Evolutionary conservation across 192 early-diverging fungal genomes (phyloP), one percentile per base, ranked within the genome.

Genomic region (Entomortierella beljakovae): DNA sequence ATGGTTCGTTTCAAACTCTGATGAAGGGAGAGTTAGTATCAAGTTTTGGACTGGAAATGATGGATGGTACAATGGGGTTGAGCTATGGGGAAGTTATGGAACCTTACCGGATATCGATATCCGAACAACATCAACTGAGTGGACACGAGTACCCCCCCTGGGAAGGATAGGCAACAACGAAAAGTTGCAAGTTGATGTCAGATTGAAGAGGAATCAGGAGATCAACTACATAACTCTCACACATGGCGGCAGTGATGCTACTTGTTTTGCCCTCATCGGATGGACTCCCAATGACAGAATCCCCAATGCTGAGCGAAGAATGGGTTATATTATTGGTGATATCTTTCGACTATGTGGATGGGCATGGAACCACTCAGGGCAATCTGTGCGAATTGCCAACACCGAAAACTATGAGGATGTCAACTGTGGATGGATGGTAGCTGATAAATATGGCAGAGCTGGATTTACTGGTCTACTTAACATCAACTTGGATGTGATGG

Each of bases 261-360:
- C 35, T 59, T 59, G 57, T 31, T 20, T 59, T 3, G 57, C 57
- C 15, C 20, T 59, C 31, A 59, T 59, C 20, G 10, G 20, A 26
- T 59, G 57, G 57, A 26, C 57, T 40, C 57, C 57, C 18, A 11
- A 11, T 6, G 10, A 11, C 5, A 59, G 20, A 22, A 40, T 26
- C 20, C 57, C 10, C 37, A 59, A 59, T 40, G 10, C 10, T 37
- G 20, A 40, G 57, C 3, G 20, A 40, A 59, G 57, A 34, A 26
- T 3, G 31, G 57, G 57, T 22, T 16, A 23, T 9, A 34, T 59
- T 40, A 59, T 26, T 40, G 57, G 57, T 22, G 57, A 59, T 40
- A 15, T 59, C 34, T 59, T 40, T 59, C 57, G 57, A 8, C 57
- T 59, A 23, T 59, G 57, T 22, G 57, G 57, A 59, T 59, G 25